Evolutionary conservation across 495 filamentous ascomycete species (phyloP), one percentile per base, ranked within the genome.

Genomic region (Hyaloscypha hepaticicola): DNA sequence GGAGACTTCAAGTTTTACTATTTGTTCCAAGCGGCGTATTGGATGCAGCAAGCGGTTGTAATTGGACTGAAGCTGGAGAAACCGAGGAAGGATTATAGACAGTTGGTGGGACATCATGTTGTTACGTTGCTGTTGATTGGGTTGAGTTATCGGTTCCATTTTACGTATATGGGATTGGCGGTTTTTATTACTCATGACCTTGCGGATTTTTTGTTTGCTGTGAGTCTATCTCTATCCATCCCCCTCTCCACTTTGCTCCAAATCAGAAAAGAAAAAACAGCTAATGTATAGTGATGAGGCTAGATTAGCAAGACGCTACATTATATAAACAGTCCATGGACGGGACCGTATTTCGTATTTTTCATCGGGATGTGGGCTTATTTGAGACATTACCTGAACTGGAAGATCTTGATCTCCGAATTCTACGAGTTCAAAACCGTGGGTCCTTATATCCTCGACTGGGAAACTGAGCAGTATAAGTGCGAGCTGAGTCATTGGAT

Each of bases 141-240:
- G 29, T 75, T 92, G 72, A 95, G 90, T 78, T 99, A 99, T 75
- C 88, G 93, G 28, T 99, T 96, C 81, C 95, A 99, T 76, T 99
- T 99, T 75, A 94, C 93, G 8, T 92, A 95, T 75, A 95, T 99
- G 78, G 94, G 94, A 16, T 71, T 99, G 33, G 93, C 92, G 33
- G 92, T 99, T 9, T 99, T 96, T 73, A 92, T 97, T 62, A 97
- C 94, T 24, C 92, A 96, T 71, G 94, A 99, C 69, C 89, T 97
- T 66, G 89, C 85, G 55, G 94, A 98, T 72, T 96, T 97, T 76
- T 97, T 98, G 84, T 81, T 99, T 22, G 95, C 95, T 25, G 91
- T 94, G 86, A 74, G 90, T 80, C 45, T 62, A 55, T 48, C 55
- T 25, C 63, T 31, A 58, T 41, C 65, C 33, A 55, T 5, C 2